Evolutionary conservation across 2,329 filamentous ascomycete species (phyloP).

Genomic region (Trichoderma cornu-damae): DNA sequence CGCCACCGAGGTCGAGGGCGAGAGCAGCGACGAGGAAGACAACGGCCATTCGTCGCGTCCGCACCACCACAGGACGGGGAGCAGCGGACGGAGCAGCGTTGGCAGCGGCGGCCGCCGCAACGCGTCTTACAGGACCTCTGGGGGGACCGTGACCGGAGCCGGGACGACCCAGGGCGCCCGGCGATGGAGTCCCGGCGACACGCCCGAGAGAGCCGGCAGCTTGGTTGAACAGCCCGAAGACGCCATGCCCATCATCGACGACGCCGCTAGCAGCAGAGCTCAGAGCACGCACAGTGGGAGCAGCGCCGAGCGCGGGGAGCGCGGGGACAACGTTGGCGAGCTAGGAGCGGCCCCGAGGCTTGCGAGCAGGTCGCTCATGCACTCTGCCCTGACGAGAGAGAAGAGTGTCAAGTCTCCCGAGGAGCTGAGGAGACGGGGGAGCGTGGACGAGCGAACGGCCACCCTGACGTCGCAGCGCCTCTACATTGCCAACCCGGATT

Average conservation of each 20-base stretch:
- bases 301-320: conserved; percentile 57
- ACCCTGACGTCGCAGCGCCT: conserved; percentile 69
- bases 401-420: conserved; percentile 64
- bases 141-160: conserved; percentile 31
- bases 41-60: conserved; percentile 21
- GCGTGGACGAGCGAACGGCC: conserved; percentile 75
- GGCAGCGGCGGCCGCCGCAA: conserved; percentile 45
- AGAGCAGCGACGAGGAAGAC: conserved; percentile 73
- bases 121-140: conserved; percentile 48
- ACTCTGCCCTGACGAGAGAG: conserved; percentile 55
- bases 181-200: conserved; percentile 50
- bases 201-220: conserved; percentile 51
- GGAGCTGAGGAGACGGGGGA: conserved; percentile 69
- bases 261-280: conserved; percentile 44
- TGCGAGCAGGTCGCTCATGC: conserved; percentile 54
- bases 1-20: conserved; percentile 91
- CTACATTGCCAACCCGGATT: conserved; percentile 83
- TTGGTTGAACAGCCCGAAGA: conserved; percentile 41
- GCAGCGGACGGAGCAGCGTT: conserved; percentile 68
- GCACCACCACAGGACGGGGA: conserved; percentile 66
- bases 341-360: conserved; percentile 46
- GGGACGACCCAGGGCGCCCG: conserved; percentile 36
- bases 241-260: conserved; percentile 30
- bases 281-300: conserved; percentile 51
- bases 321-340: conserved; percentile 56